Base-by-base conservation (phyloP, 75 land plant genomes). In the Chamaecyparis obtusa region DNA sequence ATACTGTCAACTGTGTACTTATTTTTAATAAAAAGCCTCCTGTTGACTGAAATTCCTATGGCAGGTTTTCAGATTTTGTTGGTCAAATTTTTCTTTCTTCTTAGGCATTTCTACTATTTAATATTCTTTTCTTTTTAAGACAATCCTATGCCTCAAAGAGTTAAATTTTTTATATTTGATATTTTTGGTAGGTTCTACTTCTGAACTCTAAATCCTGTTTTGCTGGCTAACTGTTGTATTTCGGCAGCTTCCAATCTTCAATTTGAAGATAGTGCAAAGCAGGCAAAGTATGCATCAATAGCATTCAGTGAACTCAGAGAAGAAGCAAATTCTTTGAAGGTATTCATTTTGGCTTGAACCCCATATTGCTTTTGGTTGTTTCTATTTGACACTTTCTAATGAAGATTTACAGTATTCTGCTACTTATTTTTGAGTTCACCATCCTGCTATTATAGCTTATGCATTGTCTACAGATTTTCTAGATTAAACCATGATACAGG, bases 201-300 rank as follows among this genome's bases (percentile, higher is more conserved):
- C 51, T 5, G 32, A 76, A 77, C 3, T 78, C 19, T 24, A 80
- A 43, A 49, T 81, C 9, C 15, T n/a, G 1, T 81, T 81, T 81
- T 81, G 32, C 30, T 44, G 24, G 87, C 39, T 87, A 39, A 55
- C 30, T 85, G 76, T 74, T 49, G 35, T 55, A 24, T 86, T 35
- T 21, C 14, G 90, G 87, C 95, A 98, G 99, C 99, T 60, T 92
- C 93, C 30, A 46, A 44, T 39, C 90, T 98, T 76, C 43, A 91
- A 32, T 98, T 94, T 93, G 97, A 95, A 69, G 97, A 98, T 69
- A 83, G 55, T 54, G 92, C 92, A 83, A 95, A 98, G 87, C 96
- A 98, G 91, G 86, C 64, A 82, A 94, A 83, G 32, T 95, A 95
- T 85, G 90, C 92, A 19, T 85, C 90, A 56, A 93, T 98, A 81